A percentile compares a stretch with the other conserved stretches of the same genome.
Evolutionary conservation across 768 basidiomycete genomes (phyloP).

Genomic region (Piloderma croceum): DNA sequence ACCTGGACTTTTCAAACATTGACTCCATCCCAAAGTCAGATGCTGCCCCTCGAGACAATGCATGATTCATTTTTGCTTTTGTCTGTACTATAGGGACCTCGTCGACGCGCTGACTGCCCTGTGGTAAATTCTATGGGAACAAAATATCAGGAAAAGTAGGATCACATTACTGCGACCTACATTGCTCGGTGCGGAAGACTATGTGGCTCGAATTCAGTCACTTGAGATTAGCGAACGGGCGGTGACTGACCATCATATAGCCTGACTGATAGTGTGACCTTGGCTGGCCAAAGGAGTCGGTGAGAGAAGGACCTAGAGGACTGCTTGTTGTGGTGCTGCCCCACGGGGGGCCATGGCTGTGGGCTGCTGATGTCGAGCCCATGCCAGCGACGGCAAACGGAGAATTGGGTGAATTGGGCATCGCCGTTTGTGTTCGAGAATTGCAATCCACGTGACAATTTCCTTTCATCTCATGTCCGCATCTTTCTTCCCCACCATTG

Average conservation of each 20-base stretch:
- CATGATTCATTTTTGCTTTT: slow-evolving; percentile 75
- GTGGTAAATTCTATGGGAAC: slow-evolving; percentile 37
- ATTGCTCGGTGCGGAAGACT: too few relatives aligned
- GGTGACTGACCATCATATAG: slow-evolving; percentile 62
- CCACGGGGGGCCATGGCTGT: slow-evolving; percentile 49
- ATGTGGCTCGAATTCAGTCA: too few relatives aligned
- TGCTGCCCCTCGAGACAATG: slow-evolving; percentile 54
- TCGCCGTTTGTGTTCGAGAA: background rate
- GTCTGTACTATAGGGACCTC: slow-evolving; percentile 73
- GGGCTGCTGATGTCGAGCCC: slow-evolving; percentile 44
- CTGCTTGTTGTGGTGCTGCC: slow-evolving; percentile 40
- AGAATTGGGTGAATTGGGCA: slow-evolving; percentile 3
- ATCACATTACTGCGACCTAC: too few relatives aligned
- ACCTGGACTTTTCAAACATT: slow-evolving; percentile 76
- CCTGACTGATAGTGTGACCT: slow-evolving; percentile 76
- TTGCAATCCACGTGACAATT: background rate
- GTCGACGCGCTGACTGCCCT: slow-evolving; percentile 58
- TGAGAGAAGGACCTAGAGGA: slow-evolving; percentile 46
- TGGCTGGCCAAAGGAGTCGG: slow-evolving; percentile 66
- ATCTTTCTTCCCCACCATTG: background rate
- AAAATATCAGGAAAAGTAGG: slow-evolving; percentile 1
- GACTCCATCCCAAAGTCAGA: slow-evolving; percentile 80
- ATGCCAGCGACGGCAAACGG: slow-evolving; percentile 58
- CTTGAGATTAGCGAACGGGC: background rate
- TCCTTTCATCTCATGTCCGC: background rate